Percentiles rank a stretch among this genome's conserved stretches.
These are phyloP conservation scores for Rhododendron henanense DNA, from an alignment of 148 eudicot species.

Conservation along the genomic window DNA sequence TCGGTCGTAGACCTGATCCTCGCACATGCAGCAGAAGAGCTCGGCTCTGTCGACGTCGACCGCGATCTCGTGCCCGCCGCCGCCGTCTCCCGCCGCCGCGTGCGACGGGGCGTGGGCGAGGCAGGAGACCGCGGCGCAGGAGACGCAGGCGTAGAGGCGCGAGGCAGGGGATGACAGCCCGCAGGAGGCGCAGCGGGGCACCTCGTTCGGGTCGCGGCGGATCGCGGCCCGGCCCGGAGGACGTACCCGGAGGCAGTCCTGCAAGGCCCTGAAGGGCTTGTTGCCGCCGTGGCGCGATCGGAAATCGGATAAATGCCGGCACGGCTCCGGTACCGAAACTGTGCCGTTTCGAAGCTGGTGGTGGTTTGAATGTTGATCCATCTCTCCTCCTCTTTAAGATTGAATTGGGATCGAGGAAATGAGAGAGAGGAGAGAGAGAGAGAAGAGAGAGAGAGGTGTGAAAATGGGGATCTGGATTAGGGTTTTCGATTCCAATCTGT, in stretches of 20 bases:
- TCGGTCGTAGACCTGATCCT: constrained; percentile 59
- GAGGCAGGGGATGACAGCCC: constrained; percentile 14
- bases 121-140: constrained; percentile 57
- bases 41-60: constrained; percentile 66
- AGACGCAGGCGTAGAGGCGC: constrained; percentile 54
- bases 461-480: constrained; percentile 2
- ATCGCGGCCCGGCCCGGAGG: constrained; percentile 55
- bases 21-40: constrained; percentile 60
- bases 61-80: constrained; percentile 43
- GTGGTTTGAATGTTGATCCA: constrained; percentile 2
- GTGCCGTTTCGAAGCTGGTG: constrained; percentile 5
- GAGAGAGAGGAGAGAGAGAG: background rate
- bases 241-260: constrained; percentile 37
- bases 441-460: background rate
- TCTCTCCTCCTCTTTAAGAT: constrained; percentile 2
- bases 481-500: constrained; percentile 7
- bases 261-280: constrained; percentile 43
- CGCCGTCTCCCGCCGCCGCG: constrained; percentile 13
- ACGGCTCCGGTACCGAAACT: constrained; percentile 16
- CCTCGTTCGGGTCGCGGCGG: constrained; percentile 33
- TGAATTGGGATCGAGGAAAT: background rate
- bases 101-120: constrained; percentile 44
- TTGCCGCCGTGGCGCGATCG: constrained; percentile 38
- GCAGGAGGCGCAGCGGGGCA: constrained; percentile 19
- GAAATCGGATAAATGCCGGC: constrained; percentile 49